Conservation (phyloP, 148 eudicot genomes). For the Rhododendron williamsianum region DNA sequence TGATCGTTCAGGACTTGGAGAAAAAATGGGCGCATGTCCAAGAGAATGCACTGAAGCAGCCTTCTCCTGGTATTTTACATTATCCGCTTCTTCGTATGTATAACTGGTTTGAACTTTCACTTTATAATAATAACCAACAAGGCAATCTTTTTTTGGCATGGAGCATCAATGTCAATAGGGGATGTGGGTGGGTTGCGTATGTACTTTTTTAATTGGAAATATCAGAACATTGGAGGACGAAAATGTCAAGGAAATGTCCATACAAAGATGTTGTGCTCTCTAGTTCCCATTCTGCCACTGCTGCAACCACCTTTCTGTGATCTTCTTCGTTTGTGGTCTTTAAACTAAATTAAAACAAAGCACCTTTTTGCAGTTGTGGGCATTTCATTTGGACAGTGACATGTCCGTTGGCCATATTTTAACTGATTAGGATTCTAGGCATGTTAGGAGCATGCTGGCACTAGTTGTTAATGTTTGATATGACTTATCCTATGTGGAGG, state of each 20-base stretch:
- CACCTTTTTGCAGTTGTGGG: not conserved
- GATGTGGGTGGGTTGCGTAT: not conserved
- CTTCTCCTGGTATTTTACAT: conserved; percentile 69
- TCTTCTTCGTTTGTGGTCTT: not conserved
- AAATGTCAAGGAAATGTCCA: not conserved
- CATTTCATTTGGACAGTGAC: not conserved
- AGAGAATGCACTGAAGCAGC: conserved; percentile 69
- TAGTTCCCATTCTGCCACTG: not conserved
- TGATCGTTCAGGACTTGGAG: conserved; percentile 59
- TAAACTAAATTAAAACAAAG: not conserved
- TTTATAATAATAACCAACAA: not conserved
- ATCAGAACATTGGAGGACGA: not conserved
- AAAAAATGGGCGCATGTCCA: conserved; percentile 75
- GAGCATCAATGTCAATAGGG: not conserved
- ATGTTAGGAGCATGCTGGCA: not conserved
- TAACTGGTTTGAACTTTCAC: not conserved
- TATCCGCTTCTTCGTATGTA: not conserved
- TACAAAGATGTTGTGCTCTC: not conserved
- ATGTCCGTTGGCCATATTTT: not conserved
- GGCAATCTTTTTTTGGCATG: not conserved
- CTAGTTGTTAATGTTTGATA: not conserved
- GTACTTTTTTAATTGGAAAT: not conserved
- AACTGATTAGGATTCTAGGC: not conserved
- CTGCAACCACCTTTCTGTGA: not conserved
- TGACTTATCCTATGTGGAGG: not conserved